Evolutionary conservation across 2,329 filamentous ascomycete genomes (phyloP), one percentile per base, ranked within the genome.

Genomic region (Akanthomyces muscarius): DNA sequence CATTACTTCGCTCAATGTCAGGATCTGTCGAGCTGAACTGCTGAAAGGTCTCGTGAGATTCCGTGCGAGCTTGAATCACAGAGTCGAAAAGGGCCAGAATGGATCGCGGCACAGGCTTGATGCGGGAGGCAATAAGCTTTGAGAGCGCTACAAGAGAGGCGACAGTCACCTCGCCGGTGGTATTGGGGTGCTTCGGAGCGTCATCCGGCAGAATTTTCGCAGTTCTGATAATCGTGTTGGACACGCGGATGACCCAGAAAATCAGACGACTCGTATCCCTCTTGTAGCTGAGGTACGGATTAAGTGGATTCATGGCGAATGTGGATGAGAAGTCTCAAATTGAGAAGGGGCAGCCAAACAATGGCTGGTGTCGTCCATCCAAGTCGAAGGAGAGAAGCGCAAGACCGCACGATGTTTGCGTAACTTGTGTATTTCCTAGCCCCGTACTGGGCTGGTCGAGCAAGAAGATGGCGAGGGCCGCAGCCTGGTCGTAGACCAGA

Each of bases 81-180:
- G 74, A 75, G 5, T 69, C 66, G n/a, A 81, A 74, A 2, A 79
- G 64, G 0, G 65, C 56, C 2, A 74, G 73, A 21, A 80, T 75
- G 33, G 68, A 60, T 1, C 72, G 51, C 0, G 76, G 77, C 5
- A 77, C 66, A 4, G 69, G 63, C 4, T 67, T 66, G 14, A 72
- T 65, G 65, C 78, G 68, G 52, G 74, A 68, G 0, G 71, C 73
- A 47, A 82, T 78, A 28, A 80, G 71, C n/a, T 72, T 71, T 7
- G 75, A 73, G 65, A 80, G 73, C 2, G 69, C 65, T 4, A 80
- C 65, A 6, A 82, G 71, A 13, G 68, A 69, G 0, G 73, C 66
- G 3, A 79, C 71, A 0, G 72, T 75, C 5, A 72, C 69, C 60
- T 56, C 38, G 14, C 53, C 53, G 5, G 53, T 44, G 25, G 42